Evolutionary conservation across 495 filamentous ascomycete genomes (phyloP).

Genomic region (Podospora bellae-mahoneyi): DNA sequence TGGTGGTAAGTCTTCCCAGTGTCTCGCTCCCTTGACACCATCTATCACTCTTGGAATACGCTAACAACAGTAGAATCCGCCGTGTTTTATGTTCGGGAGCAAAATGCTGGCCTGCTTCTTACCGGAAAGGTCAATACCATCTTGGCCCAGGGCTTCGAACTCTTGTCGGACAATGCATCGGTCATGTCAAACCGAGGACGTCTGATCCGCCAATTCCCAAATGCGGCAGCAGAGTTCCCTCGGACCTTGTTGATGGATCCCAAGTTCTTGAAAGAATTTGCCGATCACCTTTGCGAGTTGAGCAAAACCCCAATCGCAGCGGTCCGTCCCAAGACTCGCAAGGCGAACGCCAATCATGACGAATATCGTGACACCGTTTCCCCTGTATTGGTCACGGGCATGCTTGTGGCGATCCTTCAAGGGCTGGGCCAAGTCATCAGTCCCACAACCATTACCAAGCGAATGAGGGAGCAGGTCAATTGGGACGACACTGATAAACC

Average conservation of each 20-base stretch:
- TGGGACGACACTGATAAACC: constrained; percentile 43
- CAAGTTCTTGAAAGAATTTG: constrained; percentile 39
- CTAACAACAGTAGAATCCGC: constrained; percentile 7
- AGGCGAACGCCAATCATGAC: constrained; percentile 35
- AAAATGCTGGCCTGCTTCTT: constrained; percentile 60
- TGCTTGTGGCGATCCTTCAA: constrained; percentile 48
- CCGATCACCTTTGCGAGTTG: constrained; percentile 41
- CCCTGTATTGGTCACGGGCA: constrained; percentile 55
- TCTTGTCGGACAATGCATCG: constrained; percentile 45
- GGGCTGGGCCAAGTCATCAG: constrained; percentile 38
- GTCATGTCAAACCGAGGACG: constrained; percentile 51
- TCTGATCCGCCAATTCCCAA: constrained; percentile 55
- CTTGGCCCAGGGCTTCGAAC: constrained; percentile 55
- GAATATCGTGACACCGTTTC: constrained; percentile 54
- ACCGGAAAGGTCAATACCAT: constrained; percentile 31
- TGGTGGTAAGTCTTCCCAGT: constrained; percentile 19
- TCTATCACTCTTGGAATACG: constrained; percentile 7
- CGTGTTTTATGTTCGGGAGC: constrained; percentile 47
- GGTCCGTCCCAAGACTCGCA: constrained; percentile 39
- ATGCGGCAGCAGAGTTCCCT: constrained; percentile 42
- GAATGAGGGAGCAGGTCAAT: constrained; percentile 59
- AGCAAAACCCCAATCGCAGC: constrained; percentile 33
- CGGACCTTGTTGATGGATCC: constrained; percentile 31
- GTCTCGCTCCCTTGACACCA: neutral
- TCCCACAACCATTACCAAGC: constrained; percentile 47